phyloP scores from a whole-genome alignment of 164 flowering plant species.

The Warburgia ugandensis region DNA sequence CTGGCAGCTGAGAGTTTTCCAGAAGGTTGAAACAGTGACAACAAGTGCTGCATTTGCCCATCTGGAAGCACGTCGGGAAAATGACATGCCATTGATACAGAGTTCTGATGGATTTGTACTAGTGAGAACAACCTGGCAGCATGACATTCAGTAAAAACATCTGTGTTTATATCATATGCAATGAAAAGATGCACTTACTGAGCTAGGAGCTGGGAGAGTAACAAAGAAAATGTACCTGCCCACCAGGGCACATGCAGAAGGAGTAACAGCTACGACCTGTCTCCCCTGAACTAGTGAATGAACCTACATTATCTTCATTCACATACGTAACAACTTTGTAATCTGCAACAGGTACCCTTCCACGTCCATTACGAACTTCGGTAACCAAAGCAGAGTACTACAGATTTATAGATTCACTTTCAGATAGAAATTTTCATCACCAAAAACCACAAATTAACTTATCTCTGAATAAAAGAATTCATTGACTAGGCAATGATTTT shows the following conservation, averaged over 20 bases:
- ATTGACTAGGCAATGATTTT: too few species aligned
- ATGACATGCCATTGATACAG: slow-evolving; percentile 99
- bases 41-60: slow-evolving; percentile 99
- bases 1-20: slow-evolving; percentile 63
- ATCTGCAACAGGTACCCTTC: slow-evolving; percentile 97
- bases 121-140: slow-evolving; percentile 90
- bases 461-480: too few species aligned
- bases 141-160: too few species aligned
- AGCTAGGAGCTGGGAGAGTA: too few species aligned
- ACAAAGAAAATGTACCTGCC: slow-evolving; percentile 54
- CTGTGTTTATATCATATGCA: too few species aligned
- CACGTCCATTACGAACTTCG: slow-evolving; percentile 77
- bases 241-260: slow-evolving; percentile 99
- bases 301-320: slow-evolving; percentile 21
- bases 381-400: slow-evolving; percentile 71
- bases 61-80: slow-evolving; percentile 85
- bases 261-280: slow-evolving; percentile 75
- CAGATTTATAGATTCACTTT: slow-evolving; percentile 10
- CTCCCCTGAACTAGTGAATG: slow-evolving; percentile 20
- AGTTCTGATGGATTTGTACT: slow-evolving; percentile 85
- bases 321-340: slow-evolving; percentile 78
- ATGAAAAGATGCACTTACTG: background rate
- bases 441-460: too few species aligned
- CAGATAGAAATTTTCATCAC: too few species aligned
- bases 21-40: slow-evolving; percentile 50